Percentiles rank a stretch among this genome's conserved stretches.
These are phyloP conservation scores for Neurospora pannonica DNA, from an alignment of 495 filamentous ascomycete species.

Conservation along the genomic window DNA sequence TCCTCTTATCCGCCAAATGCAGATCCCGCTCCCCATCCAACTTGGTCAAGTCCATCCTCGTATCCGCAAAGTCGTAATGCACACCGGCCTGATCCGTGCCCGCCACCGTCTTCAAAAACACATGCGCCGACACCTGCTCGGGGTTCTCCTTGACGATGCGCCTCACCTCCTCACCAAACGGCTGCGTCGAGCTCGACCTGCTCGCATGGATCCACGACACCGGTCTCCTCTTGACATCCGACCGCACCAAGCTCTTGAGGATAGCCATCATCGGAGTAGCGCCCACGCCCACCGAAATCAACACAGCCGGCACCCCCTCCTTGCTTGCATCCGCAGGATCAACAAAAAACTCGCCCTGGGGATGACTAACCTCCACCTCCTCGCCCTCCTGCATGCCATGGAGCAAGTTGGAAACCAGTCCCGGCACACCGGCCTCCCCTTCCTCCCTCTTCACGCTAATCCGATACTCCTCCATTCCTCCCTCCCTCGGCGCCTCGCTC, in stretches of 20 bases:
- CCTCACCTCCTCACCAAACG: conserved; percentile 45
- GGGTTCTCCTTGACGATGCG: conserved; percentile 33
- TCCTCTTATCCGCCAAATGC: conserved; percentile 37
- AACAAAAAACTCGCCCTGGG: conserved; percentile 60
- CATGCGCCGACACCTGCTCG: conserved; percentile 28
- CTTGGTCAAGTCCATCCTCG: conserved; percentile 42
- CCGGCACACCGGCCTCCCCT: conserved; percentile 38
- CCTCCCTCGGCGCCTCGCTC: conserved; percentile 44
- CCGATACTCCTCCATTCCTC: conserved; percentile 46
- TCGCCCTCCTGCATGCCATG: conserved; percentile 54
- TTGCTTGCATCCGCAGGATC: conserved; percentile 27
- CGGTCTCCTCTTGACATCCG: conserved; percentile 30
- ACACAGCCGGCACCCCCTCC: conserved; percentile 44
- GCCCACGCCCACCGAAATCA: conserved; percentile 62
- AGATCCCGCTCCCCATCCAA: conserved; percentile 43
- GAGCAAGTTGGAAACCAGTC: conserved; percentile 60
- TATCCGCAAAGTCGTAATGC: conserved; percentile 47
- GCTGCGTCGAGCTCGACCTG: conserved; percentile 36
- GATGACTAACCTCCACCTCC: conserved; percentile 54
- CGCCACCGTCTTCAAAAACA: conserved; percentile 31
- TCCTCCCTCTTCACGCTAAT: conserved; percentile 60
- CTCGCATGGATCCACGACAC: conserved; percentile 62
- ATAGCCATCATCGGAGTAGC: conserved; percentile 59
- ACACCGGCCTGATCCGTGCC: conserved; percentile 38
- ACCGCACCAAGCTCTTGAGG: conserved; percentile 39